Evolutionary conservation across 306 rosid genomes (phyloP).

Genomic region (Adenanthera pavonina): DNA sequence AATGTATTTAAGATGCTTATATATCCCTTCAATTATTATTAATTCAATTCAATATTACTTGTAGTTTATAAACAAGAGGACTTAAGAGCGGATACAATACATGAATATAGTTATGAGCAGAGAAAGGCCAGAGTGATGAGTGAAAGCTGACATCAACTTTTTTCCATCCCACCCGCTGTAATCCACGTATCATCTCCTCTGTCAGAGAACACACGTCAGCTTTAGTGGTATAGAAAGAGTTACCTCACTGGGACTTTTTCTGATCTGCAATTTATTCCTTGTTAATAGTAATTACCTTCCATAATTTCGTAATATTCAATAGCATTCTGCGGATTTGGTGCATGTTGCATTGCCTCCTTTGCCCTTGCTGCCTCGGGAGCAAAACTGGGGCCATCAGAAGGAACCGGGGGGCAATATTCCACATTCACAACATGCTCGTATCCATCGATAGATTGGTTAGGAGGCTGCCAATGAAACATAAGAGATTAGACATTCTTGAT

Average conservation of each 20-base stretch:
- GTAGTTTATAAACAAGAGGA: background rate
- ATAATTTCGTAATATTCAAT: slow-evolving; percentile 81
- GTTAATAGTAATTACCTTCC: slow-evolving; percentile 63
- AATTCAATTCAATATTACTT: background rate
- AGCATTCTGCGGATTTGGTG: slow-evolving; percentile 63
- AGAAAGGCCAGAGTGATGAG: slow-evolving; percentile 84
- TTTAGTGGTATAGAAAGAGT: slow-evolving; percentile 17
- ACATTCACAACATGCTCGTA: slow-evolving; percentile 89
- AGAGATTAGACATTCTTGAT: slow-evolving; percentile 2
- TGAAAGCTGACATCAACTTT: slow-evolving; percentile 95
- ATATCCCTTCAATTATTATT: background rate
- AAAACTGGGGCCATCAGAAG: slow-evolving; percentile 77
- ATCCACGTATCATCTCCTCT: slow-evolving; percentile 89
- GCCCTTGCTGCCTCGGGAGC: slow-evolving; percentile 86
- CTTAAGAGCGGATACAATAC: slow-evolving; percentile 40
- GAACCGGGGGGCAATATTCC: slow-evolving; percentile 72
- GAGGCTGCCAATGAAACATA: slow-evolving; percentile 60
- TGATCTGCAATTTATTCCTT: slow-evolving; percentile 23
- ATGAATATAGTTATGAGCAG: slow-evolving; percentile 94
- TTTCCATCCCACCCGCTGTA: slow-evolving; percentile 90
- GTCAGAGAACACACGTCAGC: slow-evolving; percentile 40
- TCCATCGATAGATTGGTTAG: slow-evolving; percentile 79
- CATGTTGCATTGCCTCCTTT: slow-evolving; percentile 81
- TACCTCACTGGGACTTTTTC: slow-evolving; percentile 11
- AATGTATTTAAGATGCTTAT: background rate